These are phyloP conservation scores for Onygenales sp. DNA, from an alignment of 2,329 filamentous ascomycete species.

Conservation along the genomic window DNA sequence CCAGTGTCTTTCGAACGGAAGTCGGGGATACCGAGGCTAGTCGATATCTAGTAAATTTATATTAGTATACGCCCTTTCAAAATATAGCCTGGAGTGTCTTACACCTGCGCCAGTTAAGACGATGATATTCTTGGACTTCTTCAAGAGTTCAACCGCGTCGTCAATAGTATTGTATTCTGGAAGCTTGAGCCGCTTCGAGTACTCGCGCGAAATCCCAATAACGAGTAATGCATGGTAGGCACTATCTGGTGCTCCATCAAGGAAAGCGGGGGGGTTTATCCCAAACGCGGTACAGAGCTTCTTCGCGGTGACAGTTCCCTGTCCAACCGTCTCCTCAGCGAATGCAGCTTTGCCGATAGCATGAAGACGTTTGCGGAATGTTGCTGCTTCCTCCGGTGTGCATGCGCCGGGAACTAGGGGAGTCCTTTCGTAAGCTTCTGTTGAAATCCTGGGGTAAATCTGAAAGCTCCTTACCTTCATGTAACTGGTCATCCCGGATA, in stretches of 20 bases:
- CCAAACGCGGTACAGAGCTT: constrained; percentile 82
- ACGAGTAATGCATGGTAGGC: constrained; percentile 66
- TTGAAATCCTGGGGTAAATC: background rate
- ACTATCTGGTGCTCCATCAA: constrained; percentile 64
- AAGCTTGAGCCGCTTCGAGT: constrained; percentile 73
- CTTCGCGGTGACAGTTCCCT: constrained; percentile 62
- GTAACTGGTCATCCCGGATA: constrained; percentile 44
- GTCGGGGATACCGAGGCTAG: constrained; percentile 91
- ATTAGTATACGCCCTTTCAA: constrained; percentile 4
- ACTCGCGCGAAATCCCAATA: constrained; percentile 68
- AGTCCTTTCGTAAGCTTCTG: background rate
- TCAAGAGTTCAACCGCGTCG: constrained; percentile 71
- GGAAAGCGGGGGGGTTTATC: constrained; percentile 61
- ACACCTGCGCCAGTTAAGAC: constrained; percentile 84
- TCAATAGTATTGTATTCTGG: constrained; percentile 73
- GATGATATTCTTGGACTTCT: constrained; percentile 70
- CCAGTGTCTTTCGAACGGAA: constrained; percentile 91
- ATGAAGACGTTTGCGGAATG: constrained; percentile 62
- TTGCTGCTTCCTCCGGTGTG: constrained; percentile 58
- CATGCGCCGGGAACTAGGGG: constrained; percentile 44
- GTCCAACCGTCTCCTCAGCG: constrained; percentile 60
- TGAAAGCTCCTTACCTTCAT: constrained; percentile 19
- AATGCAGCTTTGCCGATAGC: constrained; percentile 70
- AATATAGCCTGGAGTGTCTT: constrained; percentile 15
- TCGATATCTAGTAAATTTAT: constrained; percentile 57